A percentile compares a stretch with the other conserved stretches of the same genome.
phyloP scores from a whole-genome alignment of 2,329 filamentous ascomycete genomes.

The Penicillium sumatraense region DNA sequence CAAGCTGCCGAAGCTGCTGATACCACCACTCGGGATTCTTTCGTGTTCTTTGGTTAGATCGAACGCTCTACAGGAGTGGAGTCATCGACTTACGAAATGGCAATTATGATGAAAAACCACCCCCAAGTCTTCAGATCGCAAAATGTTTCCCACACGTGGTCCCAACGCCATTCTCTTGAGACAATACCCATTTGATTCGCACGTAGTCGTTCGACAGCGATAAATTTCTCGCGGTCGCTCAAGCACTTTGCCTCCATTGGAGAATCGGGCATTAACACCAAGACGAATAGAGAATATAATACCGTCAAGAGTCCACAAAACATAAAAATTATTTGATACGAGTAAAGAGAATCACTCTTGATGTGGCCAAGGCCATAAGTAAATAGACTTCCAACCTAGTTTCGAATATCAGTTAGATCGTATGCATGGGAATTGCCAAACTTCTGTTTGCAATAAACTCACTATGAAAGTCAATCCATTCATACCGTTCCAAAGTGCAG shows the following conservation, averaged over 20 bases:
- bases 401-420: background rate
- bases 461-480: constrained; percentile 62
- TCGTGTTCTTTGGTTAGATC: background rate
- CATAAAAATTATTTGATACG: constrained; percentile 56
- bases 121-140: constrained; percentile 43
- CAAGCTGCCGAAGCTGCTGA: constrained; percentile 45
- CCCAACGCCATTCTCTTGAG: constrained; percentile 57
- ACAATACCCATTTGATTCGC: constrained; percentile 61
- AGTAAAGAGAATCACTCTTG: constrained; percentile 47
- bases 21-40: constrained; percentile 45
- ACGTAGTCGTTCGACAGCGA: constrained; percentile 60
- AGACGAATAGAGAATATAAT: constrained; percentile 51
- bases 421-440: background rate
- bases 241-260: constrained; percentile 56
- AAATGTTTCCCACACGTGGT: constrained; percentile 48
- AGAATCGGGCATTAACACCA: constrained; percentile 56
- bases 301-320: constrained; percentile 60
- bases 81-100: constrained; percentile 26
- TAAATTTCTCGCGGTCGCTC: constrained; percentile 27
- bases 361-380: constrained; percentile 65
- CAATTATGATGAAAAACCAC: constrained; percentile 34
- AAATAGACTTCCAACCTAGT: constrained; percentile 56
- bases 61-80: background rate
- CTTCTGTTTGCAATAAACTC: background rate
- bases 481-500: constrained; percentile 65